Conservation (phyloP, 768 basidiomycete genomes). For the Suillus variegatus region DNA sequence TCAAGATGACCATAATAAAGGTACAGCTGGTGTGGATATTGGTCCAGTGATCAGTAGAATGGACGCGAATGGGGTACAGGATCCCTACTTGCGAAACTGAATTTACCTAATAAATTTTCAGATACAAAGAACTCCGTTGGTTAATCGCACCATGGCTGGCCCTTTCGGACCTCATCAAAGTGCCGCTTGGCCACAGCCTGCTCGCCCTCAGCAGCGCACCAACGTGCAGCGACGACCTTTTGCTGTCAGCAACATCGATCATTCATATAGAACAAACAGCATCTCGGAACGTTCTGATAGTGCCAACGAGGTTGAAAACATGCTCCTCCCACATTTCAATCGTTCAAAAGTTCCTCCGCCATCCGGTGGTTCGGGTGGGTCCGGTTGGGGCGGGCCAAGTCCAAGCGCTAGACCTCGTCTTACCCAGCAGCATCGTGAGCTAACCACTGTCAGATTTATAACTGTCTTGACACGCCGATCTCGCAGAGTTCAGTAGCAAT, state of each 20-base stretch:
- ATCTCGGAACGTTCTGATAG: conserved; percentile 65
- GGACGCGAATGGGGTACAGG: conserved; percentile 60
- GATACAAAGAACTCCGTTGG: conserved; percentile 72
- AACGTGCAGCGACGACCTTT: conserved; percentile 46
- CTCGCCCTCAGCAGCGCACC: conserved; percentile 20
- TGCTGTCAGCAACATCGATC: conserved; percentile 35
- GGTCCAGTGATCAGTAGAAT: conserved; percentile 63
- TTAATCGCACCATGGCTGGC: conserved; percentile 44
- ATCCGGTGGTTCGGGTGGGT: conserved; percentile 35
- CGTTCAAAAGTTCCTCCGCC: conserved; percentile 21
- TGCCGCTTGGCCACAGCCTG: conserved; percentile 31
- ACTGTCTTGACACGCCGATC: not conserved
- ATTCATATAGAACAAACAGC: conserved; percentile 45
- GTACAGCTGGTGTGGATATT: conserved; percentile 41
- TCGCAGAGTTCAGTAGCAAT: conserved; percentile 42
- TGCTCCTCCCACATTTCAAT: conserved; percentile 41
- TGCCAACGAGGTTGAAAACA: conserved; percentile 70
- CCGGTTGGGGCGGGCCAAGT: conserved; percentile 40
- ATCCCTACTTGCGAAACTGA: not conserved
- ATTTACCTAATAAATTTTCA: conserved; percentile 27
- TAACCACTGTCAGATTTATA: not conserved
- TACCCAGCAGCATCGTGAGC: conserved; percentile 30
- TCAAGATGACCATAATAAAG: conserved; percentile 21
- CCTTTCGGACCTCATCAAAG: conserved; percentile 34
- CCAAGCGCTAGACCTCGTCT: conserved; percentile 25